A percentile compares a stretch with the other conserved stretches of the same genome.
Evolutionary conservation across 2,329 filamentous ascomycete genomes (phyloP).

Genomic region (Ophiostoma perfectum): DNA sequence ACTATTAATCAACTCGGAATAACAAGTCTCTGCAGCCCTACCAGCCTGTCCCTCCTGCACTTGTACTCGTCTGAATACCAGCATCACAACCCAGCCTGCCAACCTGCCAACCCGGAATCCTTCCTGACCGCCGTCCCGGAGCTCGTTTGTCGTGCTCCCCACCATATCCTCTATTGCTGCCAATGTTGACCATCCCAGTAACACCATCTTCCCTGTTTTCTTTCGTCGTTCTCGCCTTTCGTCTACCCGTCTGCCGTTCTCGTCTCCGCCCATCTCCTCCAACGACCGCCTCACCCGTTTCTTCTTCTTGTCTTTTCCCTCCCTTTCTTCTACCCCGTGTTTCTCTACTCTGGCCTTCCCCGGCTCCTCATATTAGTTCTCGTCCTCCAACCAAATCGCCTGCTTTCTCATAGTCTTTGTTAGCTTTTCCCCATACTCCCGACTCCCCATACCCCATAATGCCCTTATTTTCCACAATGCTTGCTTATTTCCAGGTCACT

Average conservation of each 20-base stretch:
- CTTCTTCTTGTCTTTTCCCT: neutral
- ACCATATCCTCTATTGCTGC: neutral
- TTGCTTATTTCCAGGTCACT: neutral
- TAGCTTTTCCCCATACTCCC: slow-evolving; percentile 5
- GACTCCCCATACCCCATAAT: neutral
- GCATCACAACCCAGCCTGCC: neutral
- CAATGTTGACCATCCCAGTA: neutral
- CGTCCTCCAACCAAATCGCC: neutral
- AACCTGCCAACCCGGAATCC: neutral
- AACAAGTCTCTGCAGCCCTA: too few relatives aligned
- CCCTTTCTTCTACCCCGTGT: neutral
- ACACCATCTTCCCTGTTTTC: neutral
- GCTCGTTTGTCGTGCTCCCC: neutral
- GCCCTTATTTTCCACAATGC: neutral
- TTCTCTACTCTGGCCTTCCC: neutral
- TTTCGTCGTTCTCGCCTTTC: neutral
- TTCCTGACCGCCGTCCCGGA: neutral
- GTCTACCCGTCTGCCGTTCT: neutral
- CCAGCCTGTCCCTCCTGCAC: too few relatives aligned
- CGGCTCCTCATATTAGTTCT: neutral
- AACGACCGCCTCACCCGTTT: neutral
- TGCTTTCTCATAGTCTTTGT: neutral
- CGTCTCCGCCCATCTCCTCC: neutral
- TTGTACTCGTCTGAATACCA: too few relatives aligned
- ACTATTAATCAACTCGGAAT: too few relatives aligned